These are phyloP conservation scores for Penicillium odoratum DNA, from an alignment of 495 filamentous ascomycete species.

Conservation along the genomic window DNA sequence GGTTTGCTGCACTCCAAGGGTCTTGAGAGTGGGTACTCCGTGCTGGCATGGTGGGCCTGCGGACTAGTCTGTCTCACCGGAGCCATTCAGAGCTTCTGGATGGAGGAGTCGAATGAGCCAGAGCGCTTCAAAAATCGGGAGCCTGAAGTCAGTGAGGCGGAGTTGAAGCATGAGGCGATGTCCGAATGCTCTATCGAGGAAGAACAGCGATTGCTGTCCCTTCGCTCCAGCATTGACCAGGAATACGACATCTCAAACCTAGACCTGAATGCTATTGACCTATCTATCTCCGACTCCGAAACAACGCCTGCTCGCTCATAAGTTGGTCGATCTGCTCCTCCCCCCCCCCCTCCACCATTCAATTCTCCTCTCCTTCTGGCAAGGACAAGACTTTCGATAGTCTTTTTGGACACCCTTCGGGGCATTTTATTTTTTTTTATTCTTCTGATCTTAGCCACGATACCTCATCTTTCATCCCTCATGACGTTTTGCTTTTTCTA, in stretches of 20 bases:
- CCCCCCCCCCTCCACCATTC: not conserved
- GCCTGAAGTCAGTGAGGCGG: slow-evolving; percentile 23
- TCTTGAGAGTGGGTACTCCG: slow-evolving; percentile 74
- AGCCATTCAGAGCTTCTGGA: slow-evolving; percentile 58
- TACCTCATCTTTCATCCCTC: slow-evolving; percentile 16
- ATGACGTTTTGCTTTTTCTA: slow-evolving; percentile 22
- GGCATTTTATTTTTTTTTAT: slow-evolving; percentile 13
- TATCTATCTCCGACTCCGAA: slow-evolving; percentile 7
- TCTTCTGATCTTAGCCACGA: slow-evolving; percentile 20
- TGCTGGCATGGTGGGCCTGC: slow-evolving; percentile 89
- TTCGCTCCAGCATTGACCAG: slow-evolving; percentile 42
- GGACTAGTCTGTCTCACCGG: slow-evolving; percentile 73
- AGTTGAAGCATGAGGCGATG: slow-evolving; percentile 28
- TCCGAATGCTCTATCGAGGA: slow-evolving; percentile 30
- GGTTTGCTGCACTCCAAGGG: slow-evolving; percentile 82
- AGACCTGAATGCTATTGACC: slow-evolving; percentile 17
- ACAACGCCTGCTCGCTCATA: slow-evolving; percentile 5
- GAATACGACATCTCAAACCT: slow-evolving; percentile 35
- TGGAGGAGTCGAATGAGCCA: slow-evolving; percentile 43
- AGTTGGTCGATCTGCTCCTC: not conserved
- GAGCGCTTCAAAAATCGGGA: slow-evolving; percentile 27
- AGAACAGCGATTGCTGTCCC: slow-evolving; percentile 43
- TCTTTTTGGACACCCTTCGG: not conserved
- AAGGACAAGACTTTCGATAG: slow-evolving; percentile 14
- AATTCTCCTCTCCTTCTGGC: slow-evolving; percentile 17